Evolutionary conservation across 1,284 basidiomycete genomes (phyloP).

Genomic region (Cryptococcus depauperatus): DNA sequence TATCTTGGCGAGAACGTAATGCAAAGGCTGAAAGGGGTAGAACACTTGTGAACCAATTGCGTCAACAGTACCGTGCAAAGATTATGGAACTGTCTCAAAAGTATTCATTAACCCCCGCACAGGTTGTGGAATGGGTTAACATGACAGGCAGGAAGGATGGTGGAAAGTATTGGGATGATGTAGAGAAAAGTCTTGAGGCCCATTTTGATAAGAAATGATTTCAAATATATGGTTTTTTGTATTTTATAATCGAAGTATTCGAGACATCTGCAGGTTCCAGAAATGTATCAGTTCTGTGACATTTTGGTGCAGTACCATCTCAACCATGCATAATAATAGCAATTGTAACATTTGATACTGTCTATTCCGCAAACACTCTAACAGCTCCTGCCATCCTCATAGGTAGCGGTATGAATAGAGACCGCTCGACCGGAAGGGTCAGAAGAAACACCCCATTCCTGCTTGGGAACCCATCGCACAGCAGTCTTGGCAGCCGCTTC

Average conservation of each 20-base stretch:
- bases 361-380: too few relatives aligned
- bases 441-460: constrained; percentile 90
- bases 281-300: too few relatives aligned
- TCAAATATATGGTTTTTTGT: too few relatives aligned
- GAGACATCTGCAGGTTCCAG: too few relatives aligned
- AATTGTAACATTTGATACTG: too few relatives aligned
- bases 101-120: constrained; percentile 9
- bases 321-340: too few relatives aligned
- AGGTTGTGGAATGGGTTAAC: constrained; percentile 13
- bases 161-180: constrained; percentile 16
- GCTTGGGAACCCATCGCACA: constrained; percentile 85
- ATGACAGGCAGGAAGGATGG: constrained; percentile 2
- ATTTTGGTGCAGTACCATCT: too few relatives aligned
- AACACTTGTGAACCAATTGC: constrained; percentile 4
- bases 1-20: constrained; percentile 5
- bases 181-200: constrained; percentile 14
- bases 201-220: too few relatives aligned
- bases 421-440: constrained; percentile 95
- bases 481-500: constrained; percentile 85
- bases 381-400: constrained; percentile 42
- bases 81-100: constrained; percentile 10
- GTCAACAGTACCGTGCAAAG: constrained; percentile 14
- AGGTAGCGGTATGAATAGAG: constrained; percentile 90
- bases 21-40: constrained; percentile 8
- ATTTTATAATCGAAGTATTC: too few relatives aligned